A percentile compares a stretch with the other conserved stretches of the same genome.
These are phyloP conservation scores for Verticillium longisporum DNA, from an alignment of 2,329 filamentous ascomycete genomes.

Conservation along the genomic window DNA sequence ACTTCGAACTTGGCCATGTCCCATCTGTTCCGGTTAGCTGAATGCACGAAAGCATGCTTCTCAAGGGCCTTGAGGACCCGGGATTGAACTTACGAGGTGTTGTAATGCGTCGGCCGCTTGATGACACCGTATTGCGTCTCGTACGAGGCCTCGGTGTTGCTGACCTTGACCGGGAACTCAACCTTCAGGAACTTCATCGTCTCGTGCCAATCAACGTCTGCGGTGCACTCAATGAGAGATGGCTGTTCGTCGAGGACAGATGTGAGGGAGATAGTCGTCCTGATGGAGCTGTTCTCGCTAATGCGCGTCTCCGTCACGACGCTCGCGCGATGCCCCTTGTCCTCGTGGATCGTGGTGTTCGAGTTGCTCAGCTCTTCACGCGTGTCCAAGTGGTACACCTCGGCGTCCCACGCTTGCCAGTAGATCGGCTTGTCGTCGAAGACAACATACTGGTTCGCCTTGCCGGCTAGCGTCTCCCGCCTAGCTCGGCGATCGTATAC, in stretches of 20 bases:
- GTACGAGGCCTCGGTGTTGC: conserved; percentile 59
- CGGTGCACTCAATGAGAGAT: conserved; percentile 48
- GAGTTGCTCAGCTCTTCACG: conserved; percentile 48
- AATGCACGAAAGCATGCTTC: too few relatives aligned
- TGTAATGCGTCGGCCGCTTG: conserved; percentile 61
- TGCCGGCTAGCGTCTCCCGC: conserved; percentile 52
- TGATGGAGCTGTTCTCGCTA: conserved; percentile 58
- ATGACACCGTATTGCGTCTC: conserved; percentile 63
- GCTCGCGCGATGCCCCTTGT: conserved; percentile 46
- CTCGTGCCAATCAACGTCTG: conserved; percentile 62
- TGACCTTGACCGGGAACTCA: conserved; percentile 60
- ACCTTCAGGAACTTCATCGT: conserved; percentile 67
- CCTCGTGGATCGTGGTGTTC: conserved; percentile 43
- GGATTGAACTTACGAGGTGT: conserved; percentile 42
- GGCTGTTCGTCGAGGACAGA: conserved; percentile 36
- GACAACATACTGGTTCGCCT: conserved; percentile 58
- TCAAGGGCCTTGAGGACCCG: too few relatives aligned
- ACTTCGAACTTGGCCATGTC: conserved; percentile 79
- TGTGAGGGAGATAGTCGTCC: conserved; percentile 54
- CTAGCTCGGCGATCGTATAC: conserved; percentile 50
- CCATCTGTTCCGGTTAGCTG: conserved; percentile 25
- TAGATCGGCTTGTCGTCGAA: conserved; percentile 66
- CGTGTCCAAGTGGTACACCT: conserved; percentile 60
- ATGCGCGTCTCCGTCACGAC: conserved; percentile 56
- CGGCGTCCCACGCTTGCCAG: conserved; percentile 68